phyloP scores from a whole-genome alignment of 495 filamentous ascomycete genomes.

The Cladorrhinum samala region DNA sequence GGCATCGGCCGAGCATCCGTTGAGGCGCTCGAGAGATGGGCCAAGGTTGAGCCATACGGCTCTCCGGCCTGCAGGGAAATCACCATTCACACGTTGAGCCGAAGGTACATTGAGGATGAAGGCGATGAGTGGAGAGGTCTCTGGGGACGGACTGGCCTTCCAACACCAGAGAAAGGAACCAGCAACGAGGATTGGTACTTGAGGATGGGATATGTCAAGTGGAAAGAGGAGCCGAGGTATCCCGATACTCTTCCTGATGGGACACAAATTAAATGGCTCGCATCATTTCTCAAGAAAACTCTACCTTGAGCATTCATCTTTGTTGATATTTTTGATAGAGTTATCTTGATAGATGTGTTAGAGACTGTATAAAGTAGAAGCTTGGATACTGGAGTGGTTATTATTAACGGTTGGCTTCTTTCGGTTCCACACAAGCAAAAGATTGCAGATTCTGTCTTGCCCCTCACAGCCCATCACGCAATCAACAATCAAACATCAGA shows the following conservation, averaged over 20 bases:
- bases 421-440: too few relatives aligned
- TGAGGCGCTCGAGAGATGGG: background rate
- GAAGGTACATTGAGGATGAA: slow-evolving; percentile 7
- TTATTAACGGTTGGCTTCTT: too few relatives aligned
- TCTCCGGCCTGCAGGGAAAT: slow-evolving; percentile 1
- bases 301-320: background rate
- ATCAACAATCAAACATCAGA: too few relatives aligned
- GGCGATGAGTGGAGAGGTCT: slow-evolving; percentile 5
- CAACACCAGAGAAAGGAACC: slow-evolving; percentile 1
- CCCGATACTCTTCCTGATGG: background rate
- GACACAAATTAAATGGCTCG: slow-evolving; percentile 2
- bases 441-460: too few relatives aligned
- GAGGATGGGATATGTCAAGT: slow-evolving; percentile 14
- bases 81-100: slow-evolving; percentile 1
- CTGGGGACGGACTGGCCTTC: background rate
- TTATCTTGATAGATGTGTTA: too few relatives aligned
- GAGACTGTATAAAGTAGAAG: too few relatives aligned
- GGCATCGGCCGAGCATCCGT: slow-evolving; percentile 1
- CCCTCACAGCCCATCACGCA: too few relatives aligned
- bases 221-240: slow-evolving; percentile 6
- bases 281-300: slow-evolving; percentile 2
- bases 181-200: slow-evolving; percentile 12
- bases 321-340: background rate
- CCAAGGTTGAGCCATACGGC: slow-evolving; percentile 2
- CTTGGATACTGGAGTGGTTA: too few relatives aligned